Evolutionary conservation across 2,329 filamentous ascomycete species (phyloP).

Genomic region (Microsporum audouinii): DNA sequence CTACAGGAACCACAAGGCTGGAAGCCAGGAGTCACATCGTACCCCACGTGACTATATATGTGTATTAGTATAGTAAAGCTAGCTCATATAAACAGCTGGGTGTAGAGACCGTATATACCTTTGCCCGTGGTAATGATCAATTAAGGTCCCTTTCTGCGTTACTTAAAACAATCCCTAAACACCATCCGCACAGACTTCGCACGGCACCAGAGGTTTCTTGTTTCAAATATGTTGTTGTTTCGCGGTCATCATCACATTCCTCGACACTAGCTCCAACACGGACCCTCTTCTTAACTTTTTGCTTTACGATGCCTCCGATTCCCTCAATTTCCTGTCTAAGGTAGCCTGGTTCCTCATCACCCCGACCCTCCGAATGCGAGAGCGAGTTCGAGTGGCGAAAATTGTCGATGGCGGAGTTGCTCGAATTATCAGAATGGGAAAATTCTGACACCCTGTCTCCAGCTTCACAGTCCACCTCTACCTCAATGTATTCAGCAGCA

Average conservation of each 20-base stretch:
- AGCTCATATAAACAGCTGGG: background rate
- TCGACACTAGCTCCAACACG: constrained; percentile 73
- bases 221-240: constrained; percentile 52
- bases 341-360: constrained; percentile 54
- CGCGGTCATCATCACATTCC: constrained; percentile 70
- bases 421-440: constrained; percentile 20
- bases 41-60: background rate
- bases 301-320: constrained; percentile 77
- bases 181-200: constrained; percentile 90
- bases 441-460: constrained; percentile 51
- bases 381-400: constrained; percentile 12
- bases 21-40: background rate
- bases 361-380: constrained; percentile 16
- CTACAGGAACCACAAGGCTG: background rate
- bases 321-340: constrained; percentile 81
- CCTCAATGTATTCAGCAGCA: constrained; percentile 63
- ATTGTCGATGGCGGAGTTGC: constrained; percentile 15
- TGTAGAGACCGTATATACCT: background rate
- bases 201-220: constrained; percentile 57
- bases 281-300: constrained; percentile 72
- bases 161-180: constrained; percentile 60
- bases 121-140: background rate
- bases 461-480: constrained; percentile 78
- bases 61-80: background rate
- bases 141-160: constrained; percentile 29